phyloP scores from a whole-genome alignment of 768 basidiomycete species.

The Suillus paluster region DNA sequence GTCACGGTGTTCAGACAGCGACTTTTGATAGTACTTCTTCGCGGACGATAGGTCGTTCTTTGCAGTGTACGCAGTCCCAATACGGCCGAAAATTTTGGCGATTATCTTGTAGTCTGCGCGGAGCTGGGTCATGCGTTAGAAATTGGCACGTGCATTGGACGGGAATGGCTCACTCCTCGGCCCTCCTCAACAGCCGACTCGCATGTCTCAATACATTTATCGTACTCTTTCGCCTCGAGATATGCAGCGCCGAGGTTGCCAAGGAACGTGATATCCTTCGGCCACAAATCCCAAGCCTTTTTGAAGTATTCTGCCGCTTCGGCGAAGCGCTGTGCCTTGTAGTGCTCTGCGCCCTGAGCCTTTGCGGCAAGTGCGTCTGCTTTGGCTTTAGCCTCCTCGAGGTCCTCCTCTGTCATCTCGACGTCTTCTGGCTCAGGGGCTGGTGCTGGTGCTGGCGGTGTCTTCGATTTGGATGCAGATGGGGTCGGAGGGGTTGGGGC shows the following conservation, averaged over 20 bases:
- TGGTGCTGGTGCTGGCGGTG: conserved; percentile 39
- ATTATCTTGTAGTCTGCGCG: conserved; percentile 94
- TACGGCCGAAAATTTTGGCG: conserved; percentile 92
- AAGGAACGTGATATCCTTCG: conserved; percentile 92
- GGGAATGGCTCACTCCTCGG: conserved; percentile 56
- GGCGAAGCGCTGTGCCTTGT: conserved; percentile 85
- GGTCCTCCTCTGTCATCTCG: conserved; percentile 67
- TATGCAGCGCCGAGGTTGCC: conserved; percentile 91
- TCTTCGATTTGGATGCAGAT: conserved; percentile 47
- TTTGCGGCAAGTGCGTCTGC: conserved; percentile 82
- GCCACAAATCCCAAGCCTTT: conserved; percentile 92
- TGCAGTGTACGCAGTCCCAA: conserved; percentile 83
- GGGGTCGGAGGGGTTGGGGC: conserved; percentile 35
- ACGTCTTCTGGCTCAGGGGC: conserved; percentile 51
- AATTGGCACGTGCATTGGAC: neutral
- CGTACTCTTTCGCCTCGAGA: conserved; percentile 92
- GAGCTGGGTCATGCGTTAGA: conserved; percentile 45
- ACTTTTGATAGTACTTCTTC: conserved; percentile 92
- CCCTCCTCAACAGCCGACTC: conserved; percentile 98
- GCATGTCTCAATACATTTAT: conserved; percentile 88
- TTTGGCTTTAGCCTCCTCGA: conserved; percentile 74
- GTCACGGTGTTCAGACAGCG: conserved; percentile 94
- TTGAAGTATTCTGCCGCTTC: conserved; percentile 76
- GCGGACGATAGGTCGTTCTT: conserved; percentile 77
- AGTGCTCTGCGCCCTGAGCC: conserved; percentile 75